phyloP scores from a whole-genome alignment of 176 grass and related monocot species.

The Miscanthus lutarioriparius region DNA sequence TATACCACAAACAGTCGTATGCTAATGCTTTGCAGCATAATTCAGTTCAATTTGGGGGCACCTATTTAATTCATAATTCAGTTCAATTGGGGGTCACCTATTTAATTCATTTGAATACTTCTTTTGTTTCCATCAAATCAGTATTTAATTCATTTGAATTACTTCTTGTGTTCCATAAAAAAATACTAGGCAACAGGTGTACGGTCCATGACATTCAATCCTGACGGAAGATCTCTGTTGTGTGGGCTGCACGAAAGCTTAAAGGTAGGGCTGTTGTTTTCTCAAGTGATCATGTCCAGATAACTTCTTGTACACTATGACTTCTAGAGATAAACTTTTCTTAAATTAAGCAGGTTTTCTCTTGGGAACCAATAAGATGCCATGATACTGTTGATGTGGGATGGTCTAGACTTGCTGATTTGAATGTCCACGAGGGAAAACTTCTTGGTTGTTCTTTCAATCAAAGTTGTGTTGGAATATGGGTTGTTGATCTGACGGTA shows the following conservation, averaged over 20 bases:
- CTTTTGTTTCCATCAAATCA: constrained; percentile 23
- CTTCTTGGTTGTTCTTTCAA: constrained; percentile 98
- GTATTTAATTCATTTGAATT: constrained; percentile 16
- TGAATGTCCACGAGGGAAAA: constrained; percentile 97
- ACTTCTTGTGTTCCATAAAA: constrained; percentile 18
- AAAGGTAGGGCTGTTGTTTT: constrained; percentile 61
- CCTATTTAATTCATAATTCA: too few relatives aligned
- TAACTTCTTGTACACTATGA: constrained; percentile 9
- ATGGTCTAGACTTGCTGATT: constrained; percentile 96
- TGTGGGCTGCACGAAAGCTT: constrained; percentile 94
- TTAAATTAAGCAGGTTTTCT: constrained; percentile 69
- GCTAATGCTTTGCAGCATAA: neutral
- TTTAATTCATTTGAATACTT: constrained; percentile 16
- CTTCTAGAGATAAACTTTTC: constrained; percentile 36
- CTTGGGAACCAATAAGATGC: constrained; percentile 95
- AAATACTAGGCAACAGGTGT: constrained; percentile 81
- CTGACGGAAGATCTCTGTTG: constrained; percentile 88
- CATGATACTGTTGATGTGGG: constrained; percentile 95
- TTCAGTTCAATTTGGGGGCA: too few relatives aligned
- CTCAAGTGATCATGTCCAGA: neutral
- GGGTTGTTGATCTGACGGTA: constrained; percentile 96
- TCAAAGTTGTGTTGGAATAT: constrained; percentile 99
- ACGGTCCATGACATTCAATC: constrained; percentile 96
- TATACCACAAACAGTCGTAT: neutral
- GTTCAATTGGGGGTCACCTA: neutral